Evolutionary conservation across 345 rosid genomes (phyloP).

Genomic region (Odontarrhena argentea): DNA sequence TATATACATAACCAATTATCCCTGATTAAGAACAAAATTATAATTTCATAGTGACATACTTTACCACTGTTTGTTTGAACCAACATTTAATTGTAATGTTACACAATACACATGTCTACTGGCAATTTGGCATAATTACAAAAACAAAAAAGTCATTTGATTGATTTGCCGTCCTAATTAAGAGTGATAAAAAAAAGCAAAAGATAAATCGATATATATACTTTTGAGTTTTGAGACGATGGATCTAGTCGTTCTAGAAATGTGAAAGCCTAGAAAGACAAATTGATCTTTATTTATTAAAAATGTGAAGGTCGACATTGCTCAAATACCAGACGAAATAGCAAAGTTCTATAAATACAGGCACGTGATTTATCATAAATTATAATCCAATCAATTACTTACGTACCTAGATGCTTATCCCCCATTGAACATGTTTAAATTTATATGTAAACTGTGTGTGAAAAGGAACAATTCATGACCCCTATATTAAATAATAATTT

Average conservation of each 20-base stretch:
- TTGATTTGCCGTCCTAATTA: constrained; percentile 9
- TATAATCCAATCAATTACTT: constrained; percentile 21
- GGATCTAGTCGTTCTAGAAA: constrained; percentile 22
- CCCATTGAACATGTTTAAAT: constrained; percentile 27
- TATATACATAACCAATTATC: too few relatives aligned
- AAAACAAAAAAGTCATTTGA: not conserved
- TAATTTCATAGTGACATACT: not conserved
- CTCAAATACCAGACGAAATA: not conserved
- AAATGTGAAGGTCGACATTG: constrained; percentile 1
- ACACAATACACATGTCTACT: constrained; percentile 21
- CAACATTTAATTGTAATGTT: constrained; percentile 9
- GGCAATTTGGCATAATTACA: not conserved
- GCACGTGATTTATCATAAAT: constrained; percentile 30
- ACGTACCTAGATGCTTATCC: constrained; percentile 28
- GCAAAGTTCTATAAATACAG: not conserved
- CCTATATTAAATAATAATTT: not conserved
- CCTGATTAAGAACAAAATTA: too few relatives aligned
- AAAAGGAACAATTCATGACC: constrained; percentile 18
- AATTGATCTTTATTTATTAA: not conserved
- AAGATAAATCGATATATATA: not conserved
- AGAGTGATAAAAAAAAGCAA: not conserved
- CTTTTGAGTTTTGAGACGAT: constrained; percentile 10
- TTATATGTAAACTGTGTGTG: not conserved
- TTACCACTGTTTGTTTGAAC: not conserved
- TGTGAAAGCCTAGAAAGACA: constrained; percentile 23